Evolutionary conservation across 2,329 filamentous ascomycete genomes (phyloP).

Genomic region (Aphanoascus verrucosus): DNA sequence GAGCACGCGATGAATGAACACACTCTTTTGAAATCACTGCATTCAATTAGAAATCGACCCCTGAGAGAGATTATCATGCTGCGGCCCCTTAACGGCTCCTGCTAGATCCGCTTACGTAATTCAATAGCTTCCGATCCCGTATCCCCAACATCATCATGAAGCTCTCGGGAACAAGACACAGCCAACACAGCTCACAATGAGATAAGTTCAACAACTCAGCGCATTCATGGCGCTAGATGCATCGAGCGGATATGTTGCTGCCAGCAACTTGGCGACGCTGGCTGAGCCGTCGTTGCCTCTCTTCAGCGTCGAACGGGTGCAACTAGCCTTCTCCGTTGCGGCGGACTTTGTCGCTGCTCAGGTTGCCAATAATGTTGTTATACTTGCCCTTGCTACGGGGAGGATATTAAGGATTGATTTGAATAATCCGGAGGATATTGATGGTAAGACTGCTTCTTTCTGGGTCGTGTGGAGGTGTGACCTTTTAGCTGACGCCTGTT

Average conservation of each 20-base stretch:
- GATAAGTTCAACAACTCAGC: slow-evolving; percentile 17
- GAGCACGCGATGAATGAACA: too few relatives aligned
- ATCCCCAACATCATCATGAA: background rate
- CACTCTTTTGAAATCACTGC: too few relatives aligned
- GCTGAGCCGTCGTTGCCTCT: slow-evolving; percentile 63
- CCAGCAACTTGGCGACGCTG: slow-evolving; percentile 50
- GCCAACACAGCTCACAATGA: slow-evolving; percentile 11
- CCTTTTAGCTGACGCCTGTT: background rate
- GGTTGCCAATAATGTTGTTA: slow-evolving; percentile 92
- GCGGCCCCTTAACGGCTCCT: too few relatives aligned
- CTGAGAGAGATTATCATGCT: too few relatives aligned
- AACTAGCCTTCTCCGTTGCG: slow-evolving; percentile 87
- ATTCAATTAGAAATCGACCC: too few relatives aligned
- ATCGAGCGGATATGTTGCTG: slow-evolving; percentile 61
- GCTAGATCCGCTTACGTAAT: too few relatives aligned
- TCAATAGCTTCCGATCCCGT: background rate
- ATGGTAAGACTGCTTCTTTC: slow-evolving; percentile 47
- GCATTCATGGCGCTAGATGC: slow-evolving; percentile 58
- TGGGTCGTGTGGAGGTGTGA: background rate
- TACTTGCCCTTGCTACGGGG: slow-evolving; percentile 82
- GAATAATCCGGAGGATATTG: slow-evolving; percentile 87
- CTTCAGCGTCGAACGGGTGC: slow-evolving; percentile 86
- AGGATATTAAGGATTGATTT: slow-evolving; percentile 90
- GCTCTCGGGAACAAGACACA: background rate
- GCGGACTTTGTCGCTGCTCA: slow-evolving; percentile 94